Evolutionary conservation across 2,329 filamentous ascomycete genomes (phyloP), one percentile per base, ranked within the genome.

Genomic region (Rhytidhysteron rufulum): DNA sequence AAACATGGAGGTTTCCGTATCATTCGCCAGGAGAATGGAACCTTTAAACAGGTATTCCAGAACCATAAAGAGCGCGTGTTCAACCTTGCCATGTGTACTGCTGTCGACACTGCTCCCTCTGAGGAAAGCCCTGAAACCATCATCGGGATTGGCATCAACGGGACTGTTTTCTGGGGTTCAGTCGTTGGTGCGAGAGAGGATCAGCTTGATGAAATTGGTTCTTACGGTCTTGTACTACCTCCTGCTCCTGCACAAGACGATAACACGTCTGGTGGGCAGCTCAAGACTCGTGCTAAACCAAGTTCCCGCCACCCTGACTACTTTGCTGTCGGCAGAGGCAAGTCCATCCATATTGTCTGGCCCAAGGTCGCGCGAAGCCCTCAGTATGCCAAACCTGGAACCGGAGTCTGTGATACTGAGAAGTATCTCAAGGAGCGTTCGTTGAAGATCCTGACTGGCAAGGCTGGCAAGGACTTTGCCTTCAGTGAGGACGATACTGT

Each of bases 401-500:
- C 75, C 44, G 74, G 77, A 34, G 72, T 73, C 29, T 88, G 95
- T 45, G 86, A 96, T 60, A 93, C 87, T 0, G 89, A 95, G 62
- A 86, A 82, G 58, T 88, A 95, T 48, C 80, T 93, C 50, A 83
- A 84, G 59, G 85, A 96, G 60, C 90, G 87, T 58, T 86, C 86
- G 35, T 73, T 97, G 50, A 94, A 90, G 68, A 95, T 98, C 67
- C 88, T 91, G 53, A 97, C 90, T 47, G 93, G 91, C 53, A 98
- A 98, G 73, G 91, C 93, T 50, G 93, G 90, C 48, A 98, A 98
- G 67, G 93, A 98, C 65, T 98, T 98, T 63, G 86, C 84, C 34
- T 98, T 98, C 69, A 96, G 91, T 66, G 90, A 95, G 64, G 93
- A 98, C 64, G 93, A 98, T 65, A 87, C 85, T 2, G 83, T 91